Evolutionary conservation across 441 rosid species (phyloP).

Genomic region (Corymbia calophylla): DNA sequence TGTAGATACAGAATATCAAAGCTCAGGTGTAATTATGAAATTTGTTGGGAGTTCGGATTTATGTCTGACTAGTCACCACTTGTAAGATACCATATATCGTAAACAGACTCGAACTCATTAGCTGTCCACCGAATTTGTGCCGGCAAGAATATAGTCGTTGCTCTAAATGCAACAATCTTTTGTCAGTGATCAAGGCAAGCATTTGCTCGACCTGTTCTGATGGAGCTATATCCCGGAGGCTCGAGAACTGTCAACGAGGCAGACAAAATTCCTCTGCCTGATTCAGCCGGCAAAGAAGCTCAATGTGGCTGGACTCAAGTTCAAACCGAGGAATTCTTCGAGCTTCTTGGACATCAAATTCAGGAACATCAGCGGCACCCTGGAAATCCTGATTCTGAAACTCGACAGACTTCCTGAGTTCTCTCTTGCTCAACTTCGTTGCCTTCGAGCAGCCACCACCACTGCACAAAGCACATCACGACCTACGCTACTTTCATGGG

Average conservation of each 20-base stretch:
- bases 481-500: background rate
- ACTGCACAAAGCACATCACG: background rate
- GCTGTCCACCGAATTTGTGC: no score
- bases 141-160: no score
- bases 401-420: constrained; percentile 15
- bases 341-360: constrained; percentile 34
- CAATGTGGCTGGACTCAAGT: constrained; percentile 30
- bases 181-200: no score
- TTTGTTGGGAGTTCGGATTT: no score
- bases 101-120: no score
- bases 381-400: constrained; percentile 32
- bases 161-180: no score
- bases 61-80: no score
- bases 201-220: constrained; percentile 46
- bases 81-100: no score
- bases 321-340: constrained; percentile 20
- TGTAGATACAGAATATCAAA: background rate
- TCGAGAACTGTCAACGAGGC: background rate
- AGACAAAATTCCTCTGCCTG: constrained; percentile 6
- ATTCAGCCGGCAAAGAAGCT: constrained; percentile 42
- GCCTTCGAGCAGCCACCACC: background rate
- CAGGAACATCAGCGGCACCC: constrained; percentile 14
- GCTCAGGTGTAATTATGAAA: no score
- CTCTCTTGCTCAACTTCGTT: background rate
- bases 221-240: constrained; percentile 20